Evolutionary conservation across 1,284 basidiomycete species (phyloP), one percentile per base, ranked within the genome.

Genomic region (Thelephora terrestris): DNA sequence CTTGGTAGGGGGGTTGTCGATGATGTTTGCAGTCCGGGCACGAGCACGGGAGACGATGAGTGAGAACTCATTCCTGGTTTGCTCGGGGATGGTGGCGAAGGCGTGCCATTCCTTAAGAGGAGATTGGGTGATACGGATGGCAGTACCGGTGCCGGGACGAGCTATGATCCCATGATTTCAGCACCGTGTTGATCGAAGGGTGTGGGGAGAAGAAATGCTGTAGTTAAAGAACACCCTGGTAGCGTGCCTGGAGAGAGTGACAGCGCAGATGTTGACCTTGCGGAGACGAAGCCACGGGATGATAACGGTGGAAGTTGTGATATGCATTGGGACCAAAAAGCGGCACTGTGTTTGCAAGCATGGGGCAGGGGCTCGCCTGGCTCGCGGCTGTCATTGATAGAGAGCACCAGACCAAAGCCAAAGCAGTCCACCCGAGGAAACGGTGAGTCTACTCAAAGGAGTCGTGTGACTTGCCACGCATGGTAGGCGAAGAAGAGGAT

Each of bases 31-130:
- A 1, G 76, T 79, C 78, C 78, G 80, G 57, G 79, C 77, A 17
- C 78, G 77, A 23, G 77, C 78, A 46, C 64, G 68, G 17, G 75
- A 78, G 7, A 81, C 73, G 34, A 80, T 71, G 27, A 79, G 64
- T 3, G 76, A 79, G 56, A 72, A 81, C 0, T 77, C 78, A 34
- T 65, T 65, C 58, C 71, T 69, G 20, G 72, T 71, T 10, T 75
- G 75, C 45, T 71, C 71, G 2, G 71, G 64, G 29, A 78, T 67
- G 12, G 74, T 77, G 3, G 77, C 78, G 56, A 81, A 80, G 9
- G 73, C 73, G 51, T 80, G 78, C 78, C 78, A 81, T 61, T 81
- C 78, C 34, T 71, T 60, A 40, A 78, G 64, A 14, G 78, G 78
- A 50, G 64, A 66, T 24, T 71, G 68, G 2, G 77, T 76, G 50